Evolutionary conservation across 2,329 filamentous ascomycete species (phyloP).

Genomic region (Sarocladiaceae sp.): DNA sequence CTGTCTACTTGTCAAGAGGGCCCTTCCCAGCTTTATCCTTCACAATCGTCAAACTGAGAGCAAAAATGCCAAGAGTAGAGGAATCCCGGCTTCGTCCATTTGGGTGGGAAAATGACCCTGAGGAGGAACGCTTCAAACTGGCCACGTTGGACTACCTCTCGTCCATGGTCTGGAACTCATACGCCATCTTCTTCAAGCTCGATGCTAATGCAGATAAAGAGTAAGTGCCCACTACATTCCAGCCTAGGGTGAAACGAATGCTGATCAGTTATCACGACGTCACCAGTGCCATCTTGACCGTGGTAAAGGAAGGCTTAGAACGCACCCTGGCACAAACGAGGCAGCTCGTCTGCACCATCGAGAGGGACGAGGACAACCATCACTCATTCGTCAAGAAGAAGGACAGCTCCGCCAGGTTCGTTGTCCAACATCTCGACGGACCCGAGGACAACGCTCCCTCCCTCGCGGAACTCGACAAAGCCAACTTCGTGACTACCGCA

Average conservation of each 20-base stretch:
- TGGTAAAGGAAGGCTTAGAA: slow-evolving; percentile 29
- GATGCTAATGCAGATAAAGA: slow-evolving; percentile 21
- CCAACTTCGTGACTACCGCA: slow-evolving; percentile 24
- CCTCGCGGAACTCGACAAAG: slow-evolving; percentile 29
- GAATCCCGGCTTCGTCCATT: slow-evolving; percentile 22
- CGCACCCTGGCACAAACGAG: slow-evolving; percentile 29
- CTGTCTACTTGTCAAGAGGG: too few species aligned
- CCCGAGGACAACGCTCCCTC: slow-evolving; percentile 27
- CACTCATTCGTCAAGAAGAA: slow-evolving; percentile 29
- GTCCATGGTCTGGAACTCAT: slow-evolving; percentile 26
- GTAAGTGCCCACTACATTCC: not conserved
- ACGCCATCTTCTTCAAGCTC: slow-evolving; percentile 30
- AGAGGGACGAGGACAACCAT: slow-evolving; percentile 28
- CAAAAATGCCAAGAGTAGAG: slow-evolving; percentile 20
- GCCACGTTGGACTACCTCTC: slow-evolving; percentile 29
- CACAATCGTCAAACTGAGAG: too few species aligned
- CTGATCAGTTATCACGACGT: not conserved
- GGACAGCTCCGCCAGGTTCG: slow-evolving; percentile 26
- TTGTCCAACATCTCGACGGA: slow-evolving; percentile 30
- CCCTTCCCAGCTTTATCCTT: too few species aligned
- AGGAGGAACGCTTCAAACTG: slow-evolving; percentile 27
- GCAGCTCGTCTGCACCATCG: slow-evolving; percentile 33
- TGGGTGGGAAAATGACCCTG: slow-evolving; percentile 28
- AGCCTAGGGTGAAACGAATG: slow-evolving; percentile 8
- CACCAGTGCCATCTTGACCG: slow-evolving; percentile 9